Conservation (phyloP, 2,329 filamentous ascomycete species). For the Myrmaecium sp. region DNA sequence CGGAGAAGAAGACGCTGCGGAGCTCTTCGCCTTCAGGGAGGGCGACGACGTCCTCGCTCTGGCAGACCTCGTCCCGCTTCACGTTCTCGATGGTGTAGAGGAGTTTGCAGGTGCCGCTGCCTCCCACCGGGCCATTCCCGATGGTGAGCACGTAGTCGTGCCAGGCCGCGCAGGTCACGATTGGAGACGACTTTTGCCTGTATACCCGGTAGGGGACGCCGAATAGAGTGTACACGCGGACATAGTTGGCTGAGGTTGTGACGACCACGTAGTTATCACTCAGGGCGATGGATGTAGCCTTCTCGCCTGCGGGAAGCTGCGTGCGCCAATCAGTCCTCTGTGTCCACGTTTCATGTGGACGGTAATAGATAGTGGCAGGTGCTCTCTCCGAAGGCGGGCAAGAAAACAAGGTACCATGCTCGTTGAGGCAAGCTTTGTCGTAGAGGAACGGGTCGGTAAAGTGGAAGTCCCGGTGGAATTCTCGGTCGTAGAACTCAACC, state of each 20-base stretch:
- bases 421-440: conserved; percentile 82
- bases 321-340: conserved; percentile 80
- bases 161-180: conserved; percentile 88
- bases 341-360: conserved; percentile 95
- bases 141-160: conserved; percentile 92
- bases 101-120: conserved; percentile 61
- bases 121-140: conserved; percentile 73
- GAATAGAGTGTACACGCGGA: conserved; percentile 83
- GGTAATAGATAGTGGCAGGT: conserved; percentile 79
- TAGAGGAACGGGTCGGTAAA: conserved; percentile 94
- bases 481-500: conserved; percentile 93
- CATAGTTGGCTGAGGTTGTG: conserved; percentile 72
- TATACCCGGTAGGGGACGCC: conserved; percentile 81
- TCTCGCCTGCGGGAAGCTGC: conserved; percentile 71
- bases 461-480: conserved; percentile 84
- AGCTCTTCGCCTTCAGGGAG: conserved; percentile 58
- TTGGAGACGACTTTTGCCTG: conserved; percentile 75
- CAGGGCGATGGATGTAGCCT: conserved; percentile 72
- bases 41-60: conserved; percentile 83
- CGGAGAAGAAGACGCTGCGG: conserved; percentile 79
- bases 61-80: conserved; percentile 82
- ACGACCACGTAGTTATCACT: conserved; percentile 85
- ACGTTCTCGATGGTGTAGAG: conserved; percentile 90
- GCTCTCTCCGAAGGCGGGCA: conserved; percentile 47
- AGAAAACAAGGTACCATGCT: conserved; percentile 72